Conservation (phyloP, 2,329 filamentous ascomycete genomes). For the Pseudocercospora musae region DNA sequence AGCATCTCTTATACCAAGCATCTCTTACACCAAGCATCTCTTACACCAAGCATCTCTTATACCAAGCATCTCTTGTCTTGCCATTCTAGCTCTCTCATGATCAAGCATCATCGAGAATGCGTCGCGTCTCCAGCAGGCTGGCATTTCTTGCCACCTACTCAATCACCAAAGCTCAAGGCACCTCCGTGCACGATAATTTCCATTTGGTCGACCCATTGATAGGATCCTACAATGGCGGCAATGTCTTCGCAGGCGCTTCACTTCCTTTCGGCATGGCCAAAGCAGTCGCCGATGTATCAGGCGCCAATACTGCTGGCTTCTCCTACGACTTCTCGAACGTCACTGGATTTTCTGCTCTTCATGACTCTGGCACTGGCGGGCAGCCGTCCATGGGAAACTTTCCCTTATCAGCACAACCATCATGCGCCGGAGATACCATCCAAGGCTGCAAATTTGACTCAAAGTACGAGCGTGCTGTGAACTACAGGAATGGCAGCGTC, state of each 20-base stretch:
- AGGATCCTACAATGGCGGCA: conserved; percentile 39
- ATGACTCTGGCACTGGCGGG: conserved; percentile 51
- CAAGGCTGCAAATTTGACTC: conserved; percentile 48
- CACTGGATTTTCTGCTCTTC: conserved; percentile 47
- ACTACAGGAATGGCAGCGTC: conserved; percentile 49
- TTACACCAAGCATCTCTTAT: background rate
- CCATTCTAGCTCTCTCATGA: too few relatives aligned
- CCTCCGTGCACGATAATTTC: conserved; percentile 9
- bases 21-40: background rate
- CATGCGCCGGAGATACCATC: conserved; percentile 24
- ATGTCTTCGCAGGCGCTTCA: conserved; percentile 41
- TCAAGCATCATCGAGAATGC: background rate
- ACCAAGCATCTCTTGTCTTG: background rate
- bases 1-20: background rate
- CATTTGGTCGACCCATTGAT: conserved; percentile 42
- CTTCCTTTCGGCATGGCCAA: conserved; percentile 47
- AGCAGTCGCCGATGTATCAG: conserved; percentile 45
- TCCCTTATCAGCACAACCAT: conserved; percentile 27
- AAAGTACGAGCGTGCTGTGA: conserved; percentile 48
- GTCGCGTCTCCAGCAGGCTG: background rate
- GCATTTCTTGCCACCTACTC: background rate
- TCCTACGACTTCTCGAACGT: conserved; percentile 45
- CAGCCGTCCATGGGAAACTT: conserved; percentile 24
- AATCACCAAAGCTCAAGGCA: background rate
- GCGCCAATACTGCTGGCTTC: conserved; percentile 56